These are phyloP conservation scores for Aspergillus luchuensis DNA, from an alignment of 2,329 filamentous ascomycete genomes.

Conservation along the genomic window DNA sequence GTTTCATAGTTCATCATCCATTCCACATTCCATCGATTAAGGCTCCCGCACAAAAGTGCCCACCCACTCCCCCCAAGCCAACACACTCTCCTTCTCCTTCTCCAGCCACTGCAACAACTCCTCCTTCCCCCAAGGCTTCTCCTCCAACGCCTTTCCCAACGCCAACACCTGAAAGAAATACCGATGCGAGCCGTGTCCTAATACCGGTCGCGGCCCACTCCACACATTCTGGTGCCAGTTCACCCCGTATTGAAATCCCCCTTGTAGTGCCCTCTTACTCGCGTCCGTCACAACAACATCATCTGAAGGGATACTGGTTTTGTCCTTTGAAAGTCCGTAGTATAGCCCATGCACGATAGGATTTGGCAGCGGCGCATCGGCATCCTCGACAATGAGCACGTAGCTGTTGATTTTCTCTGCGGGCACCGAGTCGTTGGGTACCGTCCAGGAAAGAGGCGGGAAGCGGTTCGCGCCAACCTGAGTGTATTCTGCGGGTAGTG, in stretches of 20 bases:
- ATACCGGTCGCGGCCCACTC: slow-evolving; percentile 49
- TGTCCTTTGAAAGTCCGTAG: slow-evolving; percentile 39
- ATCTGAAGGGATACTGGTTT: slow-evolving; percentile 32
- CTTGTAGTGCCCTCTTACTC: slow-evolving; percentile 26
- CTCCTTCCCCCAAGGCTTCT: slow-evolving; percentile 43
- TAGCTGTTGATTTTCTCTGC: slow-evolving; percentile 36
- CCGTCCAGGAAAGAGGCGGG: slow-evolving; percentile 35
- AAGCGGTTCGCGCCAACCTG: background rate
- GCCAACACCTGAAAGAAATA: slow-evolving; percentile 56
- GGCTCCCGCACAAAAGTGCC: slow-evolving; percentile 47
- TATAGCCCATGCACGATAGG: slow-evolving; percentile 51
- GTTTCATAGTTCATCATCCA: background rate
- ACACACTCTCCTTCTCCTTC: slow-evolving; percentile 44
- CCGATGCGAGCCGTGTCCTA: slow-evolving; percentile 55
- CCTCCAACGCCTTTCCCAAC: slow-evolving; percentile 46
- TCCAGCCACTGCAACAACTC: slow-evolving; percentile 48
- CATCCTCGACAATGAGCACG: slow-evolving; percentile 51
- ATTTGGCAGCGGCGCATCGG: slow-evolving; percentile 50
- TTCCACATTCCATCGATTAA: background rate
- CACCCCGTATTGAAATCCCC: slow-evolving; percentile 51
- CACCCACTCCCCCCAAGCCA: slow-evolving; percentile 54
- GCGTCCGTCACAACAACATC: slow-evolving; percentile 41
- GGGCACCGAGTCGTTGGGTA: slow-evolving; percentile 34
- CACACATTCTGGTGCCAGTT: slow-evolving; percentile 47
- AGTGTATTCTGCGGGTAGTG: background rate